Base-by-base conservation (phyloP, 345 rosid species). In the Physaria fendleri region DNA sequence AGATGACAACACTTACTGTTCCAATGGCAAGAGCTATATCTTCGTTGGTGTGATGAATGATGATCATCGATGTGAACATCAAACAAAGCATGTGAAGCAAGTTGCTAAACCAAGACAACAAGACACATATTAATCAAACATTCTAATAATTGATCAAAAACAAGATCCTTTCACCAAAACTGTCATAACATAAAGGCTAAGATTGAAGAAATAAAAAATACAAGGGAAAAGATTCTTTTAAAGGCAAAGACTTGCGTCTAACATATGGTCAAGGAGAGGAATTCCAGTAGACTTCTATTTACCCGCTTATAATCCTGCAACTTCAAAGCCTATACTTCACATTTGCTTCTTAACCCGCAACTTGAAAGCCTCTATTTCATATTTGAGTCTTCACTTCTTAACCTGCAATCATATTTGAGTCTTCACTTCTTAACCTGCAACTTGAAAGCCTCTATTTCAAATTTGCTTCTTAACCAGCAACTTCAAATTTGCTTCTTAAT, bases 1-100 rank as follows among this genome's bases (percentile, higher is more conserved):
- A n/a, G n/a, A n/a, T n/a, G n/a, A n/a, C 4, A 33, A 12, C n/a
- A 40, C 62, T 35, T 20, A 90, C 99, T 15, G 97, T 83, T 77
- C 99, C 97, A 68, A 90, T 76, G 72, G 97, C 95, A 65, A 90
- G 97, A 5, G 90, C 88, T 72, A 85, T 83, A 71, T 90, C 99
- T 78, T 93, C 96, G 43, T 87, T 93, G 0, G 85, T 82, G 51
- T 93, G 99, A 69, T n/a, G n/a, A n/a, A n/a, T n/a, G n/a, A n/a
- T 90, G 97, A 73, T 93, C 95, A 37, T 93, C 97, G 6, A 93
- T 93, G 71, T 85, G 97, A 78, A 78, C 59, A 57, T 94, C 95
- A 8, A 93, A 82, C 62, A 93, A 73, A 22, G 96, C 99, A 66
- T 90, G 99, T 17, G 95, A 94, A 56, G 97, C 90, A 71, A 90